A percentile compares a stretch with the other conserved stretches of the same genome.
Evolutionary conservation across 2,329 filamentous ascomycete species (phyloP).

Genomic region (Gaeumannomyces tritici): DNA sequence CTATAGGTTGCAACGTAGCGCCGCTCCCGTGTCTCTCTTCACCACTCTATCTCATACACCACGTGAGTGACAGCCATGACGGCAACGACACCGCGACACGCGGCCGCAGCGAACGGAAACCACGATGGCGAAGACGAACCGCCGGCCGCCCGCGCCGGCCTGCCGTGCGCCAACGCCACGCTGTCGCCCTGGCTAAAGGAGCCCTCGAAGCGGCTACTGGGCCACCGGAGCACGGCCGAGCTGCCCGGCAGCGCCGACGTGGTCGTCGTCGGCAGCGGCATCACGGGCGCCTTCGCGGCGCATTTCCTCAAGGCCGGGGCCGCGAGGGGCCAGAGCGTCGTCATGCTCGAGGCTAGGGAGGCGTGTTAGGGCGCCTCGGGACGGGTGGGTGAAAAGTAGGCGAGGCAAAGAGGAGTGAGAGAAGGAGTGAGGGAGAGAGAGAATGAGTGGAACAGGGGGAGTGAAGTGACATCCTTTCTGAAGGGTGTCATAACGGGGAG

Average conservation of each 20-base stretch:
- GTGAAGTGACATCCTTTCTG: no score
- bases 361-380: slow-evolving; percentile 42
- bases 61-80: no score
- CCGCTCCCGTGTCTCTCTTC: no score
- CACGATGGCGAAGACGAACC: no score
- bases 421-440: no score
- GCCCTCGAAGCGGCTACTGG: slow-evolving; percentile 52
- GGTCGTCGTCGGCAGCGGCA: slow-evolving; percentile 65
- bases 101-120: not conserved
- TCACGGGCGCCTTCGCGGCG: slow-evolving; percentile 65
- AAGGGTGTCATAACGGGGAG: no score
- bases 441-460: no score
- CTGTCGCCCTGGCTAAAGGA: slow-evolving; percentile 66
- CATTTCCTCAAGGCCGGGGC: slow-evolving; percentile 44
- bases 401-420: no score
- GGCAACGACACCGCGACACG: not conserved
- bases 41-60: no score
- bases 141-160: slow-evolving; percentile 36
- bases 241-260: slow-evolving; percentile 57
- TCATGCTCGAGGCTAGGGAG: slow-evolving; percentile 71
- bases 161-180: slow-evolving; percentile 36
- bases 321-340: slow-evolving; percentile 36
- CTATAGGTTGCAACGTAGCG: no score
- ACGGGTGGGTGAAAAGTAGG: slow-evolving; percentile 18
- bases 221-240: slow-evolving; percentile 56